Evolutionary conservation across 1,284 basidiomycete genomes (phyloP), one percentile per base, ranked within the genome.

Genomic region (Apiotrichum gamsii): DNA sequence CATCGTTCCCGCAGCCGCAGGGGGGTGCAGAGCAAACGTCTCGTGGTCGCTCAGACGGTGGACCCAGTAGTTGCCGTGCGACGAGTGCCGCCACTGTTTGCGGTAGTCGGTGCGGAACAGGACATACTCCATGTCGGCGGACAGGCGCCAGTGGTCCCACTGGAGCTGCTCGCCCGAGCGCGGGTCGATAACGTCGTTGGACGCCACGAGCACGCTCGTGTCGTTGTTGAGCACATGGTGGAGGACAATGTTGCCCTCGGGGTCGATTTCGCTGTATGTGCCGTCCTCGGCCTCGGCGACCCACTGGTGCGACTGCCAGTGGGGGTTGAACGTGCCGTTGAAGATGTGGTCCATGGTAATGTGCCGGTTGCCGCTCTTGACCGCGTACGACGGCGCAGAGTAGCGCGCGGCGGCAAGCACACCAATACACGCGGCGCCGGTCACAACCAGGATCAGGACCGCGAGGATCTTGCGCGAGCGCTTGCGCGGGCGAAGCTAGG

Each of bases 51-150:
- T 83, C 68, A 77, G 80, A 70, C 75, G 85, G 63, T 80, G 86
- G 18, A 97, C 76, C 71, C 87, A 95, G 55, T 90, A 91, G 67
- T 93, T 93, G 19, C 84, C 84, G 64, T 85, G 85, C 44, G 81
- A 83, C 8, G 90, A 95, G 68, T 86, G 80, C 30, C 94, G 80
- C 90, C 93, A 98, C 82, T 93, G 88, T 82, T 93, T 90, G 47
- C 72, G 68, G 56, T 80, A 73, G 62, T 90, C 76, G 1, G 86
- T 76, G 63, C 86, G 83, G 49, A 95, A 73, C 23, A 95, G 79
- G 49, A 95, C 78, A 68, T 86, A 85, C 62, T 85, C 80, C 82
- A 88, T 85, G 67, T 95, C 89, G 3, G 87, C 78, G 3, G 89
- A 93, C 13, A 93, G 77, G 58, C 81, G 78, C 87, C 90, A 95